Evolutionary conservation across 2,329 filamentous ascomycete genomes (phyloP).

Genomic region (Venturia effusa): DNA sequence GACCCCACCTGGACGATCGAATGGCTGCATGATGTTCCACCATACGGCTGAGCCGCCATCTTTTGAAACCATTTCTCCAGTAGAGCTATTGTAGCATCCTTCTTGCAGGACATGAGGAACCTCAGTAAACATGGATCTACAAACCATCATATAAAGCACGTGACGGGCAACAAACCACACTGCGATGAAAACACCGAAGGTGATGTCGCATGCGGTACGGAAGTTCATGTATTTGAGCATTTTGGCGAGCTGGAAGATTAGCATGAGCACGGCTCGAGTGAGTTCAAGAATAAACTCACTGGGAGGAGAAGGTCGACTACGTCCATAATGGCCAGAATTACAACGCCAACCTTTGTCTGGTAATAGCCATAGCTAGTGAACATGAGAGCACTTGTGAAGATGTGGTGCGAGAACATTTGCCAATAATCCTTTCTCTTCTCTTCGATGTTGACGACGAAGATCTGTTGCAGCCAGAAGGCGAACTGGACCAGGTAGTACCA

Average conservation of each 20-base stretch:
- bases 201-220: conserved; percentile 64
- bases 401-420: conserved; percentile 93
- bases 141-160: conserved; percentile 64
- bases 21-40: conserved; percentile 61
- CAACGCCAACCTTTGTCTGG: conserved; percentile 75
- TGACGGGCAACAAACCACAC: conserved; percentile 80
- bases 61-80: conserved; percentile 39
- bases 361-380: conserved; percentile 77
- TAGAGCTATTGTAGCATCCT: conserved; percentile 59
- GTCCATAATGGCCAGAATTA: conserved; percentile 89
- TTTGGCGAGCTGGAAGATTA: conserved; percentile 63
- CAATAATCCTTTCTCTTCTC: conserved; percentile 87
- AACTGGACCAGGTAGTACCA: conserved; percentile 84
- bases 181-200: conserved; percentile 77
- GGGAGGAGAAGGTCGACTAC: conserved; percentile 81
- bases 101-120: conserved; percentile 48
- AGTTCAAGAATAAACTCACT: conserved; percentile 40
- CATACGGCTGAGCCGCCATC: conserved; percentile 32
- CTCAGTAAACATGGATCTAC: conserved; percentile 70
- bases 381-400: conserved; percentile 76
- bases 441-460: conserved; percentile 89
- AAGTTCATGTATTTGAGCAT: conserved; percentile 83
- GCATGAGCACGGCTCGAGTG: background rate
- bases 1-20: conserved; percentile 56
- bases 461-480: conserved; percentile 89